Percentiles rank a stretch among this genome's conserved stretches.
Evolutionary conservation across 1,284 basidiomycete genomes (phyloP).

Genomic region (Butyriboletus appendiculatus): DNA sequence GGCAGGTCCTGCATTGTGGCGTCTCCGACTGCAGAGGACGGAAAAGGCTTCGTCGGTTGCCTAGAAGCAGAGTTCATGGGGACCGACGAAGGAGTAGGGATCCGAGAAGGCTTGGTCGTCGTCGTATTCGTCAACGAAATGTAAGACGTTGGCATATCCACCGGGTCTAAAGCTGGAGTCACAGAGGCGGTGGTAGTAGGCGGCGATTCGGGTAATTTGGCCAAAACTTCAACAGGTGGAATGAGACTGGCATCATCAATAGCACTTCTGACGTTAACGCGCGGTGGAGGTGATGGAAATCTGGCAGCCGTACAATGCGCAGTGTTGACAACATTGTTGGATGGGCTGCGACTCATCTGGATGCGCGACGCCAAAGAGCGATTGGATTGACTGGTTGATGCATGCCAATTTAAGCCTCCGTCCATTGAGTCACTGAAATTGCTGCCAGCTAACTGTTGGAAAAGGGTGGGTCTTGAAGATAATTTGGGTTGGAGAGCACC

Average conservation of each 20-base stretch:
- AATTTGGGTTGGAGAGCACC: constrained; percentile 4
- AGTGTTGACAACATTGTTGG: constrained; percentile 1
- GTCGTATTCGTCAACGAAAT: background rate
- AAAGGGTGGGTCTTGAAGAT: constrained; percentile 26
- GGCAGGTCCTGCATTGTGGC: background rate
- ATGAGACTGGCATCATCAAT: constrained; percentile 20
- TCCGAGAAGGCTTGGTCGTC: background rate
- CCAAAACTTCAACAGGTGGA: constrained; percentile 33
- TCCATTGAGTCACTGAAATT: background rate
- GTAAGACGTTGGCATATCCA: background rate
- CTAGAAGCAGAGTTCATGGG: background rate
- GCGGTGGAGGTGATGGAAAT: background rate
- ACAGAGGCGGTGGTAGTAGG: constrained; percentile 14
- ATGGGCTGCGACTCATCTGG: constrained; percentile 17
- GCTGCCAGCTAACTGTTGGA: constrained; percentile 21
- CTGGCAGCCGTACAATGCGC: background rate
- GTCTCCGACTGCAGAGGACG: constrained; percentile 1
- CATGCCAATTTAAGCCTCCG: background rate
- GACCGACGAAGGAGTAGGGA: constrained; percentile 1
- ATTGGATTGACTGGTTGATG: constrained; percentile 10
- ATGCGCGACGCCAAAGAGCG: constrained; percentile 30
- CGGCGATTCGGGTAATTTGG: constrained; percentile 16
- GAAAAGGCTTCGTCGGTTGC: background rate
- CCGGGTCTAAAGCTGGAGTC: background rate
- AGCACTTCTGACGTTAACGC: background rate